Base-by-base conservation (phyloP, 108 stramenopile species). In the Cyclostephanos invisitatus region DNA sequence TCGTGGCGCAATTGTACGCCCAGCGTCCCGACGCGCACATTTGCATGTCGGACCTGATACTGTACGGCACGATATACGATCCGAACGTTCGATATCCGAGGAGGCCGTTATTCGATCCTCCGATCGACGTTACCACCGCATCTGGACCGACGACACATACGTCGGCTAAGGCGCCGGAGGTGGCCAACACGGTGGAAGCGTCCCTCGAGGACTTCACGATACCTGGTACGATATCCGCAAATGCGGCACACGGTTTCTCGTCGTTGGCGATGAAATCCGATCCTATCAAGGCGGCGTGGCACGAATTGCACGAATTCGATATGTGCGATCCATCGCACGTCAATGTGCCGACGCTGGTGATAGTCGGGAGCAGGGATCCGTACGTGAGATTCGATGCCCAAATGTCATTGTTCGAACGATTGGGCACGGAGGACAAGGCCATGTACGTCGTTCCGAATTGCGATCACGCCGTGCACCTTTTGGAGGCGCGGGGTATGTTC, bases 131-230 rank as follows among this genome's bases (percentile, higher is more conserved):
- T 27, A 40, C 40, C 40, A 8, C 21, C 17, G 17, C 65, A 47
- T 29, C 48, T 25, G 55, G 36, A 54, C 38, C 63, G 11, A 67
- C 53, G n/a, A 67, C 74, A 9, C 17, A 14, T 0, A 0, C 44
- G 44, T 15, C 44, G 27, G 36, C 65, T 20, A 60, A 74, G 51
- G 59, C 68, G 18, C 59, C 66, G 5, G 53, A 62, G 15, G 61
- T 86, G 17, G 58, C 72, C 18, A 94, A 91, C 65, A 87, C 84
- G 1, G 86, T 81, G 27, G 73, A 87, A 66, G 81, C 75, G 15
- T 80, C 91, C 21, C 74, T 95, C 51, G 94, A 95, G 71, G 94
- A 95, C 66, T 95, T 95, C 71, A 95, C 94, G 10, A 69, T 95
- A 7, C 90, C 92, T 50, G 94, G 91, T 9, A 82, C 83, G 0